Conservation (phyloP, 495 filamentous ascomycete genomes). For the Xylona heveae region DNA sequence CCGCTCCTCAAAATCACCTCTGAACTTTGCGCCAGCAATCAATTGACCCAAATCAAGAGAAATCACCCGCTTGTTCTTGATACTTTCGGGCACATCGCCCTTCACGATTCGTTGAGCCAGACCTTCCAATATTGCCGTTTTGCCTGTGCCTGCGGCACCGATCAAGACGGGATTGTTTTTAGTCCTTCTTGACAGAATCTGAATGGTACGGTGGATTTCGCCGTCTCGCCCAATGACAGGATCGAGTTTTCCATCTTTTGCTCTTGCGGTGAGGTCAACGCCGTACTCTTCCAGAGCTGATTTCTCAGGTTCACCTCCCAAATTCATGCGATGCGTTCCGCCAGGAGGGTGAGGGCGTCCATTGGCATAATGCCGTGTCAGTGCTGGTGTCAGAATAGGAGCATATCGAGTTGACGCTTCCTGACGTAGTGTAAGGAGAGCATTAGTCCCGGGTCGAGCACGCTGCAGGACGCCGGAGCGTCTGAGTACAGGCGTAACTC, state of each 20-base stretch:
- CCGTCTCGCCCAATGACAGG: conserved; percentile 84
- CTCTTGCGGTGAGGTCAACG: conserved; percentile 69
- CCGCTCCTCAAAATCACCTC: conserved; percentile 91
- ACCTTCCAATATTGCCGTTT: conserved; percentile 88
- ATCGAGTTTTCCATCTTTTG: conserved; percentile 77
- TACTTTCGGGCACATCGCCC: conserved; percentile 88
- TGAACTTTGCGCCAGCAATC: conserved; percentile 88
- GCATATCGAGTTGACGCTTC: conserved; percentile 2
- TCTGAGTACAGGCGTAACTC: too few relatives aligned
- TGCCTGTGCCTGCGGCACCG: conserved; percentile 80
- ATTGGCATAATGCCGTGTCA: conserved; percentile 43
- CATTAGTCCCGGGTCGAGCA: too few relatives aligned
- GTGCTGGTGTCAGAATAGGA: conserved; percentile 9
- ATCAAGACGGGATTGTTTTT: conserved; percentile 97
- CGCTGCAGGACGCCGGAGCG: too few relatives aligned
- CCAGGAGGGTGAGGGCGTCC: conserved; percentile 71
- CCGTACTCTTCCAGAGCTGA: conserved; percentile 78
- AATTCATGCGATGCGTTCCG: conserved; percentile 80
- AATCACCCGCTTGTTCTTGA: conserved; percentile 85
- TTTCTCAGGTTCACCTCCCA: conserved; percentile 57
- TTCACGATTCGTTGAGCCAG: conserved; percentile 76
- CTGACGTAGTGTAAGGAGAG: not conserved
- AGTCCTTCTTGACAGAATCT: conserved; percentile 75
- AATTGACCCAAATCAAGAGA: conserved; percentile 71
- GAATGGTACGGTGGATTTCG: conserved; percentile 86